Percentiles rank a stretch among this genome's conserved stretches.
phyloP scores from a whole-genome alignment of 2,329 filamentous ascomycete genomes.

The Venturiaceae sp. region DNA sequence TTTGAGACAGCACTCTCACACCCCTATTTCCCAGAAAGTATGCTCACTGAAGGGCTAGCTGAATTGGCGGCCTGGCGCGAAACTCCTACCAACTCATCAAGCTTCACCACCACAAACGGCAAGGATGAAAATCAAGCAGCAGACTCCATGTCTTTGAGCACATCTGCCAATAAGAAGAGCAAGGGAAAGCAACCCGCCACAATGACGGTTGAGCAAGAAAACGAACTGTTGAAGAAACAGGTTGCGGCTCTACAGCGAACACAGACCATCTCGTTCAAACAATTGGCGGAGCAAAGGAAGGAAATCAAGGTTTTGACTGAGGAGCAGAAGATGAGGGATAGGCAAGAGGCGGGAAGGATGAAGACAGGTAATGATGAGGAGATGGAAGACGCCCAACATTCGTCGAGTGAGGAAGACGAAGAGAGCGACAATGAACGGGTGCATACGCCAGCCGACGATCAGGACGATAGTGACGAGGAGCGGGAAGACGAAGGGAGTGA shows the following conservation, averaged over 20 bases:
- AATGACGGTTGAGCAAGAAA: slow-evolving; percentile 21
- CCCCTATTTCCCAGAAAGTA: slow-evolving; percentile 29
- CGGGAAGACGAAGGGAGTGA: slow-evolving; percentile 2
- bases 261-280: slow-evolving; percentile 34
- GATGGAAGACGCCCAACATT: background rate
- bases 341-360: background rate
- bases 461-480: background rate
- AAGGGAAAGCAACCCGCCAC: slow-evolving; percentile 17
- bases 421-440: background rate
- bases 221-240: slow-evolving; percentile 24
- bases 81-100: slow-evolving; percentile 10
- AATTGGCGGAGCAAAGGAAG: slow-evolving; percentile 31
- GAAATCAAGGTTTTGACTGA: slow-evolving; percentile 27
- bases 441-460: too few relatives aligned
- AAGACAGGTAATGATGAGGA: background rate
- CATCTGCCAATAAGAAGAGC: slow-evolving; percentile 9
- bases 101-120: slow-evolving; percentile 6
- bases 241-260: slow-evolving; percentile 33
- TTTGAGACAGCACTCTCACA: slow-evolving; percentile 33
- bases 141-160: slow-evolving; percentile 29
- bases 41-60: slow-evolving; percentile 27
- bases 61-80: slow-evolving; percentile 21
- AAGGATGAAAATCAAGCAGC: slow-evolving; percentile 13
- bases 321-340: slow-evolving; percentile 14
- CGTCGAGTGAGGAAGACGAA: background rate